Evolutionary conservation across 2,329 filamentous ascomycete genomes (phyloP).

Genomic region (Clonostachys rhizophaga): DNA sequence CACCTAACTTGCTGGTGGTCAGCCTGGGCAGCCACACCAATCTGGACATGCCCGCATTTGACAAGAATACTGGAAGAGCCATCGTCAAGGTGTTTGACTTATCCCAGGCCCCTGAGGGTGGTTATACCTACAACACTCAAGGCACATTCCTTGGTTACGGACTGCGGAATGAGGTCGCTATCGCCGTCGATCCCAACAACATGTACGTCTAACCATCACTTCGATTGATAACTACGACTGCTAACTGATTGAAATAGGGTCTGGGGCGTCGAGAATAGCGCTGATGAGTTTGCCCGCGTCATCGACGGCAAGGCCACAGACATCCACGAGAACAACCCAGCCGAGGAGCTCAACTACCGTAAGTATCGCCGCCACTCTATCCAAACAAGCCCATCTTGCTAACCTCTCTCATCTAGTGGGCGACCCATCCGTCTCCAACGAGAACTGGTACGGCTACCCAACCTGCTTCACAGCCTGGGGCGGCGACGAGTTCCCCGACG

Average conservation of each 20-base stretch:
- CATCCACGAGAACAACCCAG: conserved; percentile 57
- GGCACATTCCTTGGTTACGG: conserved; percentile 33
- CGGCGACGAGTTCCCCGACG: conserved; percentile 19
- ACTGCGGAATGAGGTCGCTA: conserved; percentile 58
- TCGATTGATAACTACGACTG: neutral
- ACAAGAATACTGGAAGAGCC: conserved; percentile 18
- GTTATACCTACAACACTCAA: conserved; percentile 30
- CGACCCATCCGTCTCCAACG: conserved; percentile 16
- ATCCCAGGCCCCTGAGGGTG: conserved; percentile 21
- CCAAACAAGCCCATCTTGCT: neutral
- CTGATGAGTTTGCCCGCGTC: conserved; percentile 45
- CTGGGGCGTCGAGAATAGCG: conserved; percentile 48
- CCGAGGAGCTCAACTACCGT: conserved; percentile 62
- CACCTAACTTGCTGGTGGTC: conserved; percentile 29
- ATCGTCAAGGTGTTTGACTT: conserved; percentile 37
- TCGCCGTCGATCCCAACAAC: conserved; percentile 41
- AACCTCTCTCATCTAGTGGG: conserved; percentile 11
- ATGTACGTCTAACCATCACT: conserved; percentile 5
- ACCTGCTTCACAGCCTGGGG: conserved; percentile 54
- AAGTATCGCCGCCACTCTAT: conserved; percentile 3
- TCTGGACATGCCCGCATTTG: conserved; percentile 25
- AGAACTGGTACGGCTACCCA: conserved; percentile 52
- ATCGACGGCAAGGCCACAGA: conserved; percentile 37
- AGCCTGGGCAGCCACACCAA: conserved; percentile 31
- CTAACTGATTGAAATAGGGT: conserved; percentile 10